Evolutionary conservation across 495 filamentous ascomycete genomes (phyloP).

Genomic region (Astrocystis sublimbata): DNA sequence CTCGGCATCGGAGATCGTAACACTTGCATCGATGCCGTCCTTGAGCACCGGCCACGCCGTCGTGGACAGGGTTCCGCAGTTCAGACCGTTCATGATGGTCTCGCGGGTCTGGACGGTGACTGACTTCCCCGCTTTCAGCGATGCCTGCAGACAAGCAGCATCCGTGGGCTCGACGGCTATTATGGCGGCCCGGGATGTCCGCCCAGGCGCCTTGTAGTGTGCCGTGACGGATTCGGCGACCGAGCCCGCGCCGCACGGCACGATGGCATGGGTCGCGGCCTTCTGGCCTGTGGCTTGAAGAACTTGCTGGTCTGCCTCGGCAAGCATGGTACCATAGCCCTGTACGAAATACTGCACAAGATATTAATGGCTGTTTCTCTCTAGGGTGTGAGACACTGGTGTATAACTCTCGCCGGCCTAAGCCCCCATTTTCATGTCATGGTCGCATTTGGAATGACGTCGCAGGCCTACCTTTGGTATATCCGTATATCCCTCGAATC

Average conservation of each 20-base stretch:
- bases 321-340: slow-evolving; percentile 67
- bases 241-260: slow-evolving; percentile 66
- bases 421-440: neutral
- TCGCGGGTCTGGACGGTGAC: slow-evolving; percentile 50
- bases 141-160: slow-evolving; percentile 57
- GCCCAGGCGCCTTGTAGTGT: slow-evolving; percentile 53
- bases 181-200: slow-evolving; percentile 32
- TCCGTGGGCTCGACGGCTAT: slow-evolving; percentile 62
- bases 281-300: slow-evolving; percentile 27
- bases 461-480: slow-evolving; percentile 44
- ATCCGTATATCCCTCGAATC: slow-evolving; percentile 60
- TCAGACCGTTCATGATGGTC: slow-evolving; percentile 69
- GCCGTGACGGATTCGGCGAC: slow-evolving; percentile 58
- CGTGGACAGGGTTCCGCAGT: slow-evolving; percentile 64
- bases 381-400: too few relatives aligned
- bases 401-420: neutral
- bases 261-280: slow-evolving; percentile 48
- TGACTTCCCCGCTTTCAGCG: slow-evolving; percentile 46
- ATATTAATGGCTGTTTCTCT: too few relatives aligned
- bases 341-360: slow-evolving; percentile 61
- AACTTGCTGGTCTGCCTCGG: slow-evolving; percentile 60
- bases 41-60: slow-evolving; percentile 61
- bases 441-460: neutral
- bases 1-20: slow-evolving; percentile 58
- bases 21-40: slow-evolving; percentile 55